Evolutionary conservation across 2,329 filamentous ascomycete species (phyloP).

Genomic region (Colletotrichum tanaceti): DNA sequence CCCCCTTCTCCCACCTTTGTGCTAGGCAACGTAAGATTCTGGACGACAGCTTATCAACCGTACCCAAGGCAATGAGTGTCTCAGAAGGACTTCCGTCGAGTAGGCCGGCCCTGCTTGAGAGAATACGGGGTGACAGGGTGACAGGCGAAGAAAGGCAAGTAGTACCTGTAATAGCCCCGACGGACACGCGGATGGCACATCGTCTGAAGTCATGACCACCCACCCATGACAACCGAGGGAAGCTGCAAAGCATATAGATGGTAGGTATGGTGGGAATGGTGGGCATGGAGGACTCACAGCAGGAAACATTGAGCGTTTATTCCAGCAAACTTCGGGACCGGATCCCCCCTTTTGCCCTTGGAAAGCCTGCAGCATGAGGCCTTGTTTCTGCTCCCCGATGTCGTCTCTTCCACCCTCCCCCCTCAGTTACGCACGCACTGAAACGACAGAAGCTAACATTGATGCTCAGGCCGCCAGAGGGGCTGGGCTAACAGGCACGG

Average conservation of each 20-base stretch:
- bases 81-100: conserved; percentile 16
- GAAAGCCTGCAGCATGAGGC: neutral
- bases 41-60: conserved; percentile 34
- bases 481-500: conserved; percentile 20
- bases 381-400: neutral
- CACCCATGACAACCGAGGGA: conserved; percentile 20
- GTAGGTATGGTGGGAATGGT: too few species aligned
- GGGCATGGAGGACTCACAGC: too few species aligned
- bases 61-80: conserved; percentile 34
- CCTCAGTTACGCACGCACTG: conserved; percentile 36
- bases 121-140: too few species aligned
- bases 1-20: conserved; percentile 10
- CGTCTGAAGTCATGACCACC: conserved; percentile 23
- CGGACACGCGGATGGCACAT: conserved; percentile 15
- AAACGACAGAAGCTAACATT: conserved; percentile 30
- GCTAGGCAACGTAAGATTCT: conserved; percentile 32
- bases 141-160: too few species aligned
- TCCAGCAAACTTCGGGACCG: conserved; percentile 4
- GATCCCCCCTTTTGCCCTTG: neutral
- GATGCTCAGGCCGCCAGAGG: conserved; percentile 37
- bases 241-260: conserved; percentile 25
- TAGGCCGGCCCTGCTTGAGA: conserved; percentile 2
- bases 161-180: too few species aligned
- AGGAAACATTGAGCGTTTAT: conserved; percentile 5
- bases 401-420: conserved; percentile 12